Conservation (phyloP, 2,329 filamentous ascomycete species). For the Epichloe sylvatica region DNA sequence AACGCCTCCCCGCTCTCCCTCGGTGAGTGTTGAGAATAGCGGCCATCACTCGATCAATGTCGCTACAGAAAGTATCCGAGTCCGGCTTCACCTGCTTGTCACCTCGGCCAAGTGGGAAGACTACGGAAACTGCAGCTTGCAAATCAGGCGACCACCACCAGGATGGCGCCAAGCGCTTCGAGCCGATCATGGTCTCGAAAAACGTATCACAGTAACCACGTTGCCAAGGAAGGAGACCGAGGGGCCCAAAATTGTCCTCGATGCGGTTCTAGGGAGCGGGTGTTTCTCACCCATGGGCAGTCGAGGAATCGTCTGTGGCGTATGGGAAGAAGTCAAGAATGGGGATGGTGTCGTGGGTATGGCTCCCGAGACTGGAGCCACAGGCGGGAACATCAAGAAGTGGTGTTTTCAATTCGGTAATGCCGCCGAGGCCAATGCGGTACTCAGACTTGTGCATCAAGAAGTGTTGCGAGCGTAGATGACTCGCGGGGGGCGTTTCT, state of each 20-base stretch:
- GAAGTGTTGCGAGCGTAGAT: slow-evolving; percentile 33
- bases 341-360: slow-evolving; percentile 41
- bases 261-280: slow-evolving; percentile 71
- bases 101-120: slow-evolving; percentile 75
- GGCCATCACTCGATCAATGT: slow-evolving; percentile 47
- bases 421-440: slow-evolving; percentile 39
- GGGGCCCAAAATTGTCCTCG: slow-evolving; percentile 52
- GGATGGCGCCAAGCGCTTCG: slow-evolving; percentile 45
- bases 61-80: slow-evolving; percentile 56
- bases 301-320: slow-evolving; percentile 75
- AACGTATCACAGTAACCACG: slow-evolving; percentile 67
- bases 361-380: slow-evolving; percentile 36
- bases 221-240: slow-evolving; percentile 49
- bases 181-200: slow-evolving; percentile 57
- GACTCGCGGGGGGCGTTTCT: background rate
- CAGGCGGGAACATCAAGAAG: slow-evolving; percentile 43
- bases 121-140: slow-evolving; percentile 70
- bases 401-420: slow-evolving; percentile 50
- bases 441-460: slow-evolving; percentile 41
- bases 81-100: slow-evolving; percentile 72
- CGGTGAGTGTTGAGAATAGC: slow-evolving; percentile 39
- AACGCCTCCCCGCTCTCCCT: slow-evolving; percentile 41
- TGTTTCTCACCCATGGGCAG: slow-evolving; percentile 75
- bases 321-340: slow-evolving; percentile 66
- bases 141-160: slow-evolving; percentile 62